Evolutionary conservation across 2,329 filamentous ascomycete species (phyloP).

Genomic region (Neospermospora avenae): DNA sequence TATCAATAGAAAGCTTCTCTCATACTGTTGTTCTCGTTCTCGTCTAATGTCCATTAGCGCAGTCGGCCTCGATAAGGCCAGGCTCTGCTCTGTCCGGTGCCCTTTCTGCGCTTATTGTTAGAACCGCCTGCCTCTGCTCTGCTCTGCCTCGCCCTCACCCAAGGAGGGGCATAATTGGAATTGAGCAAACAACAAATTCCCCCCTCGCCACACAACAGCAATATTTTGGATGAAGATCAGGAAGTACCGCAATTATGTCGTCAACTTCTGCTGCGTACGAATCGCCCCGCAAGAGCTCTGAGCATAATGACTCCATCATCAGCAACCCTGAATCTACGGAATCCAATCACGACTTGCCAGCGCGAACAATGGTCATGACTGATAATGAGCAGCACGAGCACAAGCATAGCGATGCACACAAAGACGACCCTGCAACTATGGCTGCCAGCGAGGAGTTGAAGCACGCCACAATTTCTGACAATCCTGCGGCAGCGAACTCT

Average conservation of each 20-base stretch:
- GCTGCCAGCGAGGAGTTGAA: constrained; percentile 62
- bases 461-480: constrained; percentile 60
- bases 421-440: constrained; percentile 61
- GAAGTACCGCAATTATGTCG: constrained; percentile 23
- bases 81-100: not conserved
- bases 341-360: constrained; percentile 30
- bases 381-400: constrained; percentile 21
- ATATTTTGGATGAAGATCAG: constrained; percentile 18
- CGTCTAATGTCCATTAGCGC: not conserved
- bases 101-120: not conserved
- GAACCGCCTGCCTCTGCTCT: not conserved
- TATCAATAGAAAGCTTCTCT: no score
- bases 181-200: not conserved
- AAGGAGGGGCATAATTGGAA: constrained; percentile 1
- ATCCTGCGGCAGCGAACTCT: constrained; percentile 25
- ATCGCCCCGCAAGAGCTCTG: constrained; percentile 13
- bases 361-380: constrained; percentile 23
- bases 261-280: constrained; percentile 21
- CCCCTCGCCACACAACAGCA: not conserved
- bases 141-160: not conserved
- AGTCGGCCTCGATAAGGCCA: not conserved
- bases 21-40: not conserved
- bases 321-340: constrained; percentile 23
- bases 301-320: constrained; percentile 8
- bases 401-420: constrained; percentile 17